Evolutionary conservation across 2,329 filamentous ascomycete species (phyloP).

Genomic region (Talaromyces sp.): DNA sequence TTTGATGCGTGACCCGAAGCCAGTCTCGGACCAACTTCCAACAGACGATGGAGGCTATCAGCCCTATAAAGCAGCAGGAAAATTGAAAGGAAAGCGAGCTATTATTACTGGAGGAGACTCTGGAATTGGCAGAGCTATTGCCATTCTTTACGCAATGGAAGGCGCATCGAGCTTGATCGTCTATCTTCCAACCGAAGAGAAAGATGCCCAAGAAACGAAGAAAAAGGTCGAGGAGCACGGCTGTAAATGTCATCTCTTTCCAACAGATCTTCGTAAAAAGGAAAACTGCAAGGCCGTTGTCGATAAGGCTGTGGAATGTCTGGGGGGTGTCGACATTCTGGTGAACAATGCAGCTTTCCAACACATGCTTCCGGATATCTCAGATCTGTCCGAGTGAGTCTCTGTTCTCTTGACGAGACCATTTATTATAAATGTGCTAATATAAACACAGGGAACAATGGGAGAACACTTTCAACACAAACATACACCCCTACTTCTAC

Average conservation of each 20-base stretch:
- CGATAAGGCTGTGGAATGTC: slow-evolving; percentile 57
- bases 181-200: slow-evolving; percentile 69
- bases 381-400: slow-evolving; percentile 61
- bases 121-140: slow-evolving; percentile 70
- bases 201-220: slow-evolving; percentile 70
- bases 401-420: neutral
- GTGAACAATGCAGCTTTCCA: slow-evolving; percentile 67
- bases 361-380: slow-evolving; percentile 67
- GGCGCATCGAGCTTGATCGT: slow-evolving; percentile 68
- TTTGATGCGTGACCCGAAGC: slow-evolving; percentile 51
- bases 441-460: slow-evolving; percentile 60
- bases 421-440: neutral
- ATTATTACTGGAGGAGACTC: slow-evolving; percentile 77
- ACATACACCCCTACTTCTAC: slow-evolving; percentile 78
- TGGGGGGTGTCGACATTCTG: slow-evolving; percentile 65
- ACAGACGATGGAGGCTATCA: slow-evolving; percentile 62
- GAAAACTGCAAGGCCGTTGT: slow-evolving; percentile 66
- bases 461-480: slow-evolving; percentile 72
- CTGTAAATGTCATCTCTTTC: slow-evolving; percentile 56
- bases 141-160: slow-evolving; percentile 74
- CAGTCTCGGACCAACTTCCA: slow-evolving; percentile 60
- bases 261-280: slow-evolving; percentile 58
- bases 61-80: slow-evolving; percentile 68
- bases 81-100: slow-evolving; percentile 68
- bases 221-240: slow-evolving; percentile 62